phyloP scores from a whole-genome alignment of 805 yeast species.

The Hanseniaspora mollemarum region DNA sequence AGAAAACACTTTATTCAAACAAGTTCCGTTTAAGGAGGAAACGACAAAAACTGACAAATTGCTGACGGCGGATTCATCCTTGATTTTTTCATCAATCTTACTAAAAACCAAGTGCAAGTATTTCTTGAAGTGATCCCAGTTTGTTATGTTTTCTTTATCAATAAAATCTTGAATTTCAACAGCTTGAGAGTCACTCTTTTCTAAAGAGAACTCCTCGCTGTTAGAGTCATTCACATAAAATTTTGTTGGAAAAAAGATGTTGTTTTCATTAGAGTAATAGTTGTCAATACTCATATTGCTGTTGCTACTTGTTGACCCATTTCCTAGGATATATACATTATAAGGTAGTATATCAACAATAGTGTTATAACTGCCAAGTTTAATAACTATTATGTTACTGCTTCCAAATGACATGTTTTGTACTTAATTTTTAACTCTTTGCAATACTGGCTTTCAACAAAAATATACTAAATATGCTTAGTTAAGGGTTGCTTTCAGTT shows the following conservation, averaged over 20 bases:
- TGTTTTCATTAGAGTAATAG: conserved; percentile 14
- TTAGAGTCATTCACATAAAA: background rate
- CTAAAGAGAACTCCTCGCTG: background rate
- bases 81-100: background rate
- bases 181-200: background rate
- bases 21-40: background rate
- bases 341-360: conserved; percentile 2
- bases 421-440: background rate
- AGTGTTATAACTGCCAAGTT: conserved; percentile 12
- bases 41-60: background rate
- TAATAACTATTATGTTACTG: conserved; percentile 3
- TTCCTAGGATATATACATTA: conserved; percentile 2
- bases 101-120: background rate
- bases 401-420: conserved; percentile 3
- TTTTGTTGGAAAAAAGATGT: background rate
- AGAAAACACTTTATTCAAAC: background rate
- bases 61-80: background rate
- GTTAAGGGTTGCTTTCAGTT: background rate
- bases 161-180: background rate
- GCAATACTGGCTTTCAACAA: too few species aligned
- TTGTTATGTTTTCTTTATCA: conserved; percentile 1
- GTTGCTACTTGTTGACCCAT: background rate
- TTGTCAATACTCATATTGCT: conserved; percentile 6
- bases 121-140: background rate
- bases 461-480: too few species aligned